phyloP scores from a whole-genome alignment of 306 rosid species.

The Quercus cerris region DNA sequence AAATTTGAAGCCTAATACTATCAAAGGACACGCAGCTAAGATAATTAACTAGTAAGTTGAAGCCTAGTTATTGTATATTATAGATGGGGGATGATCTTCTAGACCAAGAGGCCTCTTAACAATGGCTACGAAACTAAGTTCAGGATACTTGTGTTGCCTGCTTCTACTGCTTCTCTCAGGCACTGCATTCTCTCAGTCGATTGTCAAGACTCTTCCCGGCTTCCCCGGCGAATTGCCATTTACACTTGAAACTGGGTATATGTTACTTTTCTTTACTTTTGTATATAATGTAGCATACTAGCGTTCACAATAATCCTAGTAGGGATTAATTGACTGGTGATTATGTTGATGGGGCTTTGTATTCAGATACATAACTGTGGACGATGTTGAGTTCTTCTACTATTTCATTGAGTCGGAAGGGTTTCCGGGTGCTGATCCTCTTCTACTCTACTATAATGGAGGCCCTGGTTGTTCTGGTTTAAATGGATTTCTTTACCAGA shows the following conservation, averaged over 20 bases:
- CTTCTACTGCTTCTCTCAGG: slow-evolving; percentile 10
- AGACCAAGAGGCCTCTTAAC: neutral
- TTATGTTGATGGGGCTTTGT: neutral
- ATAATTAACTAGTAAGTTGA: neutral
- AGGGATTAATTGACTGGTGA: neutral
- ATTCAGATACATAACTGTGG: slow-evolving; percentile 16
- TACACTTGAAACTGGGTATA: slow-evolving; percentile 13
- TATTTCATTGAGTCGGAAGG: slow-evolving; percentile 18
- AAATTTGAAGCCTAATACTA: too few species aligned
- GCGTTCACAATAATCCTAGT: neutral
- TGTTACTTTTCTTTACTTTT: neutral
- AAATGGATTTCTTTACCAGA: slow-evolving; percentile 22
- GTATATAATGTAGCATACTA: too few species aligned
- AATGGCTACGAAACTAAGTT: neutral
- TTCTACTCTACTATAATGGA: slow-evolving; percentile 18
- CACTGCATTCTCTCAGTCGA: neutral
- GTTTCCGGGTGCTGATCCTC: slow-evolving; percentile 13
- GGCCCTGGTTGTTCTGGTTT: slow-evolving; percentile 24
- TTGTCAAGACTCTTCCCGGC: slow-evolving; percentile 13
- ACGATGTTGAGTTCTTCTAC: slow-evolving; percentile 13
- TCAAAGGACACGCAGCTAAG: too few species aligned
- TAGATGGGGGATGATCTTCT: neutral
- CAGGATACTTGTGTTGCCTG: neutral
- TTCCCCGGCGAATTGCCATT: slow-evolving; percentile 13
- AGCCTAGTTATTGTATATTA: neutral